phyloP scores from a whole-genome alignment of 2,329 filamentous ascomycete genomes.

The Fusarium pseudonygamai region DNA sequence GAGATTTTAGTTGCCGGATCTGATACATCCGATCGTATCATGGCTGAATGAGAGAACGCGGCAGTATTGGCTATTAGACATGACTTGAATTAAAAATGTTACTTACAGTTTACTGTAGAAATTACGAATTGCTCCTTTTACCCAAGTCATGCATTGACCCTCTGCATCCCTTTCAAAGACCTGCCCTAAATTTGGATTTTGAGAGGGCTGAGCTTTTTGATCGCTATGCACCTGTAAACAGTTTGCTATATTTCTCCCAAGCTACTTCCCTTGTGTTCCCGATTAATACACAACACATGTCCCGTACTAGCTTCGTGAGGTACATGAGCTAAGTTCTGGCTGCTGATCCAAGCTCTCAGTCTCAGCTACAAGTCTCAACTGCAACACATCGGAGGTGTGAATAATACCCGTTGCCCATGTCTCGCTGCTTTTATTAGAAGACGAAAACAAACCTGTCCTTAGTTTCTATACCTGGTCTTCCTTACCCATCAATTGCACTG shows the following conservation, averaged over 20 bases:
- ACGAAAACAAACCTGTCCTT: no score
- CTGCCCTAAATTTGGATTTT: neutral
- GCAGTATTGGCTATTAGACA: neutral
- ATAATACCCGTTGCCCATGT: no score
- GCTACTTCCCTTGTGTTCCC: no score
- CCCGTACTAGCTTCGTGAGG: no score
- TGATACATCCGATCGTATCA: rapidly evolving
- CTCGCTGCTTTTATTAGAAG: no score
- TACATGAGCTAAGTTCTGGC: no score
- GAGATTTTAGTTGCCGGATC: neutral
- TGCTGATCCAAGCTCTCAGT: no score
- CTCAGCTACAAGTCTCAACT: no score
- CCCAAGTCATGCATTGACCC: rapidly evolving
- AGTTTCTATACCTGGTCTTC: no score
- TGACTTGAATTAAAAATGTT: rapidly evolving
- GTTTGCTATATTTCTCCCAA: neutral
- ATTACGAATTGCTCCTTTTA: rapidly evolving
- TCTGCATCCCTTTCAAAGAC: neutral
- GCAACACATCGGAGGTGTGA: no score
- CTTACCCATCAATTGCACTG: no score
- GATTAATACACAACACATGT: no score
- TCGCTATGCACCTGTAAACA: neutral
- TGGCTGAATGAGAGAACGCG: neutral
- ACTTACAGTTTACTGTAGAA: neutral
- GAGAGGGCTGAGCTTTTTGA: neutral